Evolutionary conservation across 176 grass and related monocot species (phyloP), one percentile per base, ranked within the genome.

Genomic region (Tuctoria greenei): DNA sequence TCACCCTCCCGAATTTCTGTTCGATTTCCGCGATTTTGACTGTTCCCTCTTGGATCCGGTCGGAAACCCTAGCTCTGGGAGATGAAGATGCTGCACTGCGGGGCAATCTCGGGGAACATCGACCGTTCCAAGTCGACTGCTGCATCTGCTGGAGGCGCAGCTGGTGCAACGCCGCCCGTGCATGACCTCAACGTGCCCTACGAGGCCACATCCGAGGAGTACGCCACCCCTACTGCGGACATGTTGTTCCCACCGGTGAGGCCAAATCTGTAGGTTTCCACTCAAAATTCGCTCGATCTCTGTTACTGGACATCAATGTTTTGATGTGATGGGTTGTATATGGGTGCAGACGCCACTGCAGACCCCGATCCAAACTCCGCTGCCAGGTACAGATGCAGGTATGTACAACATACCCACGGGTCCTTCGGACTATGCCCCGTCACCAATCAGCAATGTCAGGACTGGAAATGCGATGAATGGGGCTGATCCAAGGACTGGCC

Each of bases 141-240:
- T 8, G 38, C n/a, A 4, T 11, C 69, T 16, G 38, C 45, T 13
- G 86, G 75, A 44, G 75, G 78, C 4, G 11, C 54, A 27, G 16
- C 78, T 1, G 89, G 75, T 20, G 28, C 85, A 35, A 79, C 76
- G 2, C 84, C 89, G 23, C 79, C 95, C 0, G 73, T 99, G 27
- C 95, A 99, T 69, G 91, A 91, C 69, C 91, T 97, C 64, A 97
- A 95, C 64, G 95, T 99, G n/a, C 95, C 95, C 17, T 99, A 99
- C 69, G 89, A 95, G 64, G 95, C 82, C 7, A 88, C 86, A 54
- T 74, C 85, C 4, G 95, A 99, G 91, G 95, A 99, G 85, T 99
- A 99, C 66, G 91, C 93, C 87, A 99, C 95, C 26, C 90, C 84
- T 55, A 93, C 87, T 5, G 89, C 93, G 17, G 93, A 96, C 69